A percentile compares a stretch with the other conserved stretches of the same genome.
phyloP scores from a whole-genome alignment of 2,329 filamentous ascomycete species.

The Berkeleyomyces basicola region DNA sequence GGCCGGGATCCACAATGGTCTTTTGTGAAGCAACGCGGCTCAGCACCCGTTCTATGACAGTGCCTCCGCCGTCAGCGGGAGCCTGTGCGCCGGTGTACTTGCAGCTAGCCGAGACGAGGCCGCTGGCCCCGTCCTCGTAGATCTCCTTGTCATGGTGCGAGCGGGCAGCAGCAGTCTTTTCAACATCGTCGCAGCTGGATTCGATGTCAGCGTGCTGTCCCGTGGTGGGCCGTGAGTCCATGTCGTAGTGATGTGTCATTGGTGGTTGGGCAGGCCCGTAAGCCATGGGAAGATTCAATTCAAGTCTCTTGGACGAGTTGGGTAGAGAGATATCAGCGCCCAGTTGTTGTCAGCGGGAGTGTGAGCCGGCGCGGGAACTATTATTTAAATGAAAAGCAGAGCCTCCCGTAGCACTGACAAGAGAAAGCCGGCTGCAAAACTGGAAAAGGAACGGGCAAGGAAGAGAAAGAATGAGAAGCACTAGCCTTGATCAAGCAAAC shows the following conservation, averaged over 20 bases:
- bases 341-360: too few relatives aligned
- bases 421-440: background rate
- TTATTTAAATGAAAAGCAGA: background rate
- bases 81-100: background rate
- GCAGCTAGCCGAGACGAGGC: background rate
- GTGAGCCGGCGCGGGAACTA: background rate
- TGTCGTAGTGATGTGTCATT: background rate
- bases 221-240: background rate
- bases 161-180: background rate
- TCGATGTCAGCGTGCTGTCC: background rate
- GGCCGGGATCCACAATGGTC: constrained; percentile 25
- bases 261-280: background rate
- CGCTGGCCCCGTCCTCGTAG: background rate
- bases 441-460: background rate
- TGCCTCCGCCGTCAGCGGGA: background rate
- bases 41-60: constrained; percentile 4
- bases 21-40: constrained; percentile 7
- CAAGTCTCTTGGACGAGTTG: too few relatives aligned
- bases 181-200: background rate
- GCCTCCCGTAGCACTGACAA: background rate
- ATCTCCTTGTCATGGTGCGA: background rate
- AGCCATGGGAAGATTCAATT: background rate
- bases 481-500: too few relatives aligned
- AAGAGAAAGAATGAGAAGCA: background rate
- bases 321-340: too few relatives aligned